Percentiles rank a stretch among this genome's conserved stretches.
Evolutionary conservation across 371 early-diverging fungal genomes (phyloP).

Genomic region (Rhizopus microsporus): DNA sequence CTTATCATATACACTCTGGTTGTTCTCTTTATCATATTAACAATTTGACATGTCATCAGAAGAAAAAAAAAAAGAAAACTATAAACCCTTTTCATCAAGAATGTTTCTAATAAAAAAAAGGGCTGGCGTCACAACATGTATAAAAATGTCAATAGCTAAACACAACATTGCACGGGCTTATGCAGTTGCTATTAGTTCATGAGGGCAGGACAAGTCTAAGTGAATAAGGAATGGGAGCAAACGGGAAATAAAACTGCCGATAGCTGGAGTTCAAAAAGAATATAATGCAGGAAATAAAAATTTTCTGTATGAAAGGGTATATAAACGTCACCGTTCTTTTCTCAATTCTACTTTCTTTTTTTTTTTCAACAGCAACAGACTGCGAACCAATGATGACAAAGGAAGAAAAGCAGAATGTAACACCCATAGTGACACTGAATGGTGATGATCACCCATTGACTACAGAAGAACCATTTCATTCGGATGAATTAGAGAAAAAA

Average conservation of each 20-base stretch:
- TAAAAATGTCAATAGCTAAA: too few species aligned
- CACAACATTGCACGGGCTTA: background rate
- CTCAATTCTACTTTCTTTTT: slow-evolving; percentile 2
- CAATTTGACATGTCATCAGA: too few species aligned
- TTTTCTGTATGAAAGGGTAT: slow-evolving; percentile 5
- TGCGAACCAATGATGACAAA: background rate
- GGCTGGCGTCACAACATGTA: too few species aligned
- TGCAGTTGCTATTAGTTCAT: background rate
- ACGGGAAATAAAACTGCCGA: too few species aligned
- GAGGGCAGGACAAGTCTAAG: too few species aligned
- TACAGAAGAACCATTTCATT: slow-evolving; percentile 27
- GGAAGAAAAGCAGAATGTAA: slow-evolving; percentile 3
- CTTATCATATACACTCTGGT: too few species aligned
- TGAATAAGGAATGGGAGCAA: too few species aligned
- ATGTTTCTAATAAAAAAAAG: too few species aligned
- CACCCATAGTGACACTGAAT: slow-evolving; percentile 6
- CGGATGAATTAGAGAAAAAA: slow-evolving; percentile 17
- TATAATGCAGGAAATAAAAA: slow-evolving; percentile 8
- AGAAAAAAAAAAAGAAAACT: too few species aligned
- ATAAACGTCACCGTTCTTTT: background rate
- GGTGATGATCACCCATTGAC: slow-evolving; percentile 23
- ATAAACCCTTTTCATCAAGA: too few species aligned
- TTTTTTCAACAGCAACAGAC: slow-evolving; percentile 8
- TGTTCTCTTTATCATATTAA: too few species aligned
- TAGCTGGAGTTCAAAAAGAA: background rate